Evolutionary conservation across 768 basidiomycete species (phyloP), one percentile per base, ranked within the genome.

Genomic region (Collybiopsis luxurians): DNA sequence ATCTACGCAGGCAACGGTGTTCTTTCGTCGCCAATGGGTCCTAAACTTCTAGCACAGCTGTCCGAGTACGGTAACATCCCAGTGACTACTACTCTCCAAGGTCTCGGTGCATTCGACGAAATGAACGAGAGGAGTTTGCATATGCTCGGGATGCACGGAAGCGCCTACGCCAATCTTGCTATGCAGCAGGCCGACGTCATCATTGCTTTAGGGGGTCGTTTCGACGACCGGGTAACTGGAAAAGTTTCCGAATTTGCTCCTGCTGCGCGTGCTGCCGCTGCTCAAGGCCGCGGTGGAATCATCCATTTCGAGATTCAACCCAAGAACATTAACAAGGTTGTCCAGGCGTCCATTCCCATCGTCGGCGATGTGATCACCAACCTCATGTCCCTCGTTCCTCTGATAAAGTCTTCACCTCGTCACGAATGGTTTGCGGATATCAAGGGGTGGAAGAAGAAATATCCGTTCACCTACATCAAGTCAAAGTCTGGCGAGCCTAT

Each of bases 91-190:
- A 98, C 96, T 40, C 75, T 99, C 11, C 95, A 96, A 66, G 97
- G 96, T 55, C 86, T 99, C 44, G 97, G 97, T 59, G 88, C 90
- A 2, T 99, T 91, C 67, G 95, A 98, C 73, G 97, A 99, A 79
- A 83, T 80, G 52, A 82, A 93, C 71, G 84, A 87, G 34, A 85
- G 81, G 71, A 88, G 89, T 61, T 74, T 99, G 67, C 95, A 98
- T 71, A 98, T 98, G 96, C 84, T 99, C 55, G 96, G 96, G 57
- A 98, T 98, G 97, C 97, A 98, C 76, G 97, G 97, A 4, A 86
- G 86, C 27, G 94, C 95, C 4, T 98, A 98, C 66, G 97, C 97
- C 64, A 99, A 99, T 75, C 75, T 97, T 42, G 96, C 96, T 3
- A 98, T 99, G 84, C 97, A 99, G 74, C 77, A 91, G 49, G 97